These are phyloP conservation scores for Dichotomopilus funicola DNA, from an alignment of 2,329 filamentous ascomycete species.

Conservation along the genomic window DNA sequence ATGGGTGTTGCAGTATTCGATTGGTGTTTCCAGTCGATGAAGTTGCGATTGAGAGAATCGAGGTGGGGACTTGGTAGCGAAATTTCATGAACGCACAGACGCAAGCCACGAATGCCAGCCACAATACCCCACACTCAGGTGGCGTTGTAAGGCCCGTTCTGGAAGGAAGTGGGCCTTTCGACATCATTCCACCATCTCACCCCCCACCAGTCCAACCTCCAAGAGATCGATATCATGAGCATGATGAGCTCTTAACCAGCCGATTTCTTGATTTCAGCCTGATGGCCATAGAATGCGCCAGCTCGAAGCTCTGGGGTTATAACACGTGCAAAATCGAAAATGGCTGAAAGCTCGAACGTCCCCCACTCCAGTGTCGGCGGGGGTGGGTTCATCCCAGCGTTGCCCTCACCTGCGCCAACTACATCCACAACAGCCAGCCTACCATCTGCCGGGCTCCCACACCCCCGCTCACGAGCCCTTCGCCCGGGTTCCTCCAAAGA, in stretches of 20 bases:
- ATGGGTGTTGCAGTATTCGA: background rate
- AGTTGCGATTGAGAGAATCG: background rate
- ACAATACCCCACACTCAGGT: too few relatives aligned
- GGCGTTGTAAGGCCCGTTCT: too few relatives aligned
- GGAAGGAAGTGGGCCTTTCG: too few relatives aligned
- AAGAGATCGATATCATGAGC: too few relatives aligned
- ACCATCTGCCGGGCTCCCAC: constrained; percentile 41
- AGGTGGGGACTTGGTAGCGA: background rate
- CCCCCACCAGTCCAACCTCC: too few relatives aligned
- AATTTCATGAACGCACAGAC: constrained; percentile 5
- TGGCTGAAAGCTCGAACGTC: constrained; percentile 10
- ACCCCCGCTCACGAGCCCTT: constrained; percentile 47
- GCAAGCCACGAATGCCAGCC: background rate
- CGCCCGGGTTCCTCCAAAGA: constrained; percentile 54
- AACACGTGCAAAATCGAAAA: constrained; percentile 8
- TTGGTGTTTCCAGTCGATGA: constrained; percentile 16
- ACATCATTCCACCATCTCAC: background rate
- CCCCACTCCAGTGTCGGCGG: background rate
- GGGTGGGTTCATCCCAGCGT: constrained; percentile 45
- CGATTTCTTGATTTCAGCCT: background rate
- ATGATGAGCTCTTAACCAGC: too few relatives aligned
- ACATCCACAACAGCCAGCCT: constrained; percentile 33
- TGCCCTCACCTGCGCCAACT: constrained; percentile 50
- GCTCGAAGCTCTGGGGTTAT: background rate
- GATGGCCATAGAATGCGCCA: constrained; percentile 16